Evolutionary conservation across 2,329 filamentous ascomycete genomes (phyloP).

Genomic region (Phyllosticta citribraziliensis): DNA sequence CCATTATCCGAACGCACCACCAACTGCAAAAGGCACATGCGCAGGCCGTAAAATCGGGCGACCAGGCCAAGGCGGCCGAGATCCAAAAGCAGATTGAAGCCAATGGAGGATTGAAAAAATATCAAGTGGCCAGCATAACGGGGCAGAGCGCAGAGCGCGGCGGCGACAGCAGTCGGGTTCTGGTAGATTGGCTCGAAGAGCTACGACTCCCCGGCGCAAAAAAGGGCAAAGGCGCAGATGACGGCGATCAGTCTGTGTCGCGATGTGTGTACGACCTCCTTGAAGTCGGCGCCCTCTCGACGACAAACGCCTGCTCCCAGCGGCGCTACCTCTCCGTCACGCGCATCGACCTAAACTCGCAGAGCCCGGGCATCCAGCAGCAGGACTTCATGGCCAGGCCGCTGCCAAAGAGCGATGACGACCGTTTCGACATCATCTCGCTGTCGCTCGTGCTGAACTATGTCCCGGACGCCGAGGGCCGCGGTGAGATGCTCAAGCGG

Average conservation of each 20-base stretch:
- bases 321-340: conserved; percentile 59
- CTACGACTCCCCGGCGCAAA: conserved; percentile 1
- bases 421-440: conserved; percentile 81
- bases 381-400: conserved; percentile 93
- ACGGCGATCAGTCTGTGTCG: neutral
- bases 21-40: conserved; percentile 47
- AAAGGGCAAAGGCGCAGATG: conserved; percentile 4
- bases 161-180: conserved; percentile 52
- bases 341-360: conserved; percentile 84
- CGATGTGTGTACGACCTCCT: conserved; percentile 51
- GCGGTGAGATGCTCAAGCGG: conserved; percentile 70
- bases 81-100: conserved; percentile 42
- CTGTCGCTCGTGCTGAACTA: conserved; percentile 91
- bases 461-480: conserved; percentile 63
- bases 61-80: conserved; percentile 29
- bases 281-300: conserved; percentile 82
- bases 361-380: conserved; percentile 68
- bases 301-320: conserved; percentile 71
- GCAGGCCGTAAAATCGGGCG: conserved; percentile 37
- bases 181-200: conserved; percentile 48
- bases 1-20: conserved; percentile 51
- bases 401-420: conserved; percentile 49
- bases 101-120: conserved; percentile 50
- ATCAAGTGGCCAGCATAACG: conserved; percentile 53
- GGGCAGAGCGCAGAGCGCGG: conserved; percentile 52